Evolutionary conservation across 345 rosid genomes (phyloP).

Genomic region (Luvunga scandens): DNA sequence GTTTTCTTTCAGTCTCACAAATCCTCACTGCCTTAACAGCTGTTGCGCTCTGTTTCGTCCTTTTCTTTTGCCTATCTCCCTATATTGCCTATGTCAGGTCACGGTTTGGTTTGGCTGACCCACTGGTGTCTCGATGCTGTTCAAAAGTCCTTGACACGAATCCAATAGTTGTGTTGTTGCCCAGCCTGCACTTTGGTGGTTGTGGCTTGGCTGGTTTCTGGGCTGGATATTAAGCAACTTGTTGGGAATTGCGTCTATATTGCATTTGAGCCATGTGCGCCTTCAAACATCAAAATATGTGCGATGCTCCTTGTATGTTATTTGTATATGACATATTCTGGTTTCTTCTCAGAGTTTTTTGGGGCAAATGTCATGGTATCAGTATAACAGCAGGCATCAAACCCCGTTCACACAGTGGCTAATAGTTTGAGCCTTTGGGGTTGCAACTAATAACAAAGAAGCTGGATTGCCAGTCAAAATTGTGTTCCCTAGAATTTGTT

Average conservation of each 20-base stretch:
- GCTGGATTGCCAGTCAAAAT: slow-evolving; percentile 91
- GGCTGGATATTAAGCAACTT: slow-evolving; percentile 94
- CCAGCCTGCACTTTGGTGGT: slow-evolving; percentile 55
- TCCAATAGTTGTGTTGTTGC: slow-evolving; percentile 53
- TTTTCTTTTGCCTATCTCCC: slow-evolving; percentile 81
- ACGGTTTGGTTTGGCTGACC: slow-evolving; percentile 71
- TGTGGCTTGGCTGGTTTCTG: slow-evolving; percentile 88
- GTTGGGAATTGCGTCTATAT: slow-evolving; percentile 92
- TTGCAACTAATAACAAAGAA: slow-evolving; percentile 89
- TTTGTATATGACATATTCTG: slow-evolving; percentile 96
- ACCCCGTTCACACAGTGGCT: slow-evolving; percentile 94
- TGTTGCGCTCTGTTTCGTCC: slow-evolving; percentile 84
- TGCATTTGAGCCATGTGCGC: slow-evolving; percentile 92
- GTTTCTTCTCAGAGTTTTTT: slow-evolving; percentile 96
- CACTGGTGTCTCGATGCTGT: slow-evolving; percentile 82
- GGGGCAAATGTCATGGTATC: slow-evolving; percentile 99
- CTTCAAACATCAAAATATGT: slow-evolving; percentile 89
- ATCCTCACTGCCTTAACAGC: slow-evolving; percentile 90
- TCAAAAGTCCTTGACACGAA: slow-evolving; percentile 73
- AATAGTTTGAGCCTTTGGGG: slow-evolving; percentile 90
- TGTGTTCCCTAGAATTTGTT: slow-evolving; percentile 81
- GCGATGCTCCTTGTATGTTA: slow-evolving; percentile 82
- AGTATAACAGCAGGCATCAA: slow-evolving; percentile 92
- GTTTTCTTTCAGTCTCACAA: slow-evolving; percentile 89
- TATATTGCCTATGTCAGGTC: slow-evolving; percentile 57